These are phyloP conservation scores for Trypanosoma avium DNA, from an alignment of 208 protist species.

Conservation along the genomic window DNA sequence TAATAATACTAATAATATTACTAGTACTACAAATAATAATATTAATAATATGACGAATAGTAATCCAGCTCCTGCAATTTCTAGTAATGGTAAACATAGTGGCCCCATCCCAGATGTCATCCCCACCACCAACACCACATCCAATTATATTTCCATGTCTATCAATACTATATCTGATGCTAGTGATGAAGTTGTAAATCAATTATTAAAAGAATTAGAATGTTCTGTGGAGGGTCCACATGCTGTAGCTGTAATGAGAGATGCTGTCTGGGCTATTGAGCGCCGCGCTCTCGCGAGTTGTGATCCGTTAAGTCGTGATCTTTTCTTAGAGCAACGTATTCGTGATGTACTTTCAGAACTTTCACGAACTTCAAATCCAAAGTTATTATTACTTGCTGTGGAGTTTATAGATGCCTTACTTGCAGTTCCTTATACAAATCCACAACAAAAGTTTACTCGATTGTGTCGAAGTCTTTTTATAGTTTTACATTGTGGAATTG, in stretches of 20 bases:
- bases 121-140: too few species aligned
- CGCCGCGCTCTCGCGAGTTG: slow-evolving; percentile 71
- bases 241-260: slow-evolving; percentile 64
- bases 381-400: slow-evolving; percentile 54
- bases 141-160: not conserved
- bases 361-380: slow-evolving; percentile 47
- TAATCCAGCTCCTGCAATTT: too few species aligned
- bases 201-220: slow-evolving; percentile 75
- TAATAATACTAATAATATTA: too few species aligned
- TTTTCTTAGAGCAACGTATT: slow-evolving; percentile 83
- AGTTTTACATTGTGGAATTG: slow-evolving; percentile 70
- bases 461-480: slow-evolving; percentile 79
- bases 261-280: slow-evolving; percentile 80
- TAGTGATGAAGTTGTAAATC: slow-evolving; percentile 78
- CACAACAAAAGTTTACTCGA: slow-evolving; percentile 75
- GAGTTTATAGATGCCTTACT: slow-evolving; percentile 83
- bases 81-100: slow-evolving; percentile 21
- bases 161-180: slow-evolving; percentile 30
- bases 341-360: slow-evolving; percentile 79
- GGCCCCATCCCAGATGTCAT: slow-evolving; percentile 21
- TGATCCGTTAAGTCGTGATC: slow-evolving; percentile 71
- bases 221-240: slow-evolving; percentile 64
- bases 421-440: slow-evolving; percentile 78
- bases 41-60: too few species aligned
- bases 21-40: too few species aligned